A percentile compares a stretch with the other conserved stretches of the same genome.
phyloP scores from a whole-genome alignment of 1,284 basidiomycete species.

The Leccinum cinnamomeum region DNA sequence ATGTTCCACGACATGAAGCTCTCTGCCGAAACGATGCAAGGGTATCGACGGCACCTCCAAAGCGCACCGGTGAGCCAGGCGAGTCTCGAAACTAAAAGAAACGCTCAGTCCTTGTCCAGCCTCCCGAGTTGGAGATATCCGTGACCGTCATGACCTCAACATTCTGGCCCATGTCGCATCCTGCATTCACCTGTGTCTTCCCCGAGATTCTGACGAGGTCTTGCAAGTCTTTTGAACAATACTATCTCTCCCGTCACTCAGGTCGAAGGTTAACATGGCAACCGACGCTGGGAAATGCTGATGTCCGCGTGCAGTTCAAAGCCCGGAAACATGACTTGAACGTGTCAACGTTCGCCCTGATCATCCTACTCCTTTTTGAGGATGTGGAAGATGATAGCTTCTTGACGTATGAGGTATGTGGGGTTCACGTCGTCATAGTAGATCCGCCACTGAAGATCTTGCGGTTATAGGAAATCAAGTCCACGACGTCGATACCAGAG shows the following conservation, averaged over 20 bases:
- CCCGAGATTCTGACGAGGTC: conserved; percentile 64
- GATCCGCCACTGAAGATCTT: background rate
- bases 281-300: conserved; percentile 88
- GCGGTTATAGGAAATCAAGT: conserved; percentile 59
- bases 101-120: conserved; percentile 39
- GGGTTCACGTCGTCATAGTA: background rate
- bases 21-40: conserved; percentile 80
- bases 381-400: conserved; percentile 64
- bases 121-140: conserved; percentile 74
- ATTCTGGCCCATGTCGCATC: conserved; percentile 84
- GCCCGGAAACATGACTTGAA: conserved; percentile 85
- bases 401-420: conserved; percentile 68
- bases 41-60: conserved; percentile 64
- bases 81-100: background rate
- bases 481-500: conserved; percentile 75
- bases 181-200: conserved; percentile 63
- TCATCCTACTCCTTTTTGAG: conserved; percentile 90
- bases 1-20: conserved; percentile 99
- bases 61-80: conserved; percentile 49
- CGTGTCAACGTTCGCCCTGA: conserved; percentile 87
- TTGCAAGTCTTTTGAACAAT: conserved; percentile 82
- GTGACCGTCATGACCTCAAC: conserved; percentile 93
- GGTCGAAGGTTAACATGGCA: conserved; percentile 95
- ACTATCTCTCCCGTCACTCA: conserved; percentile 87
- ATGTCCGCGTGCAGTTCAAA: conserved; percentile 86